phyloP scores from a whole-genome alignment of 331 rosid genomes.

The Malus hybrid region DNA sequence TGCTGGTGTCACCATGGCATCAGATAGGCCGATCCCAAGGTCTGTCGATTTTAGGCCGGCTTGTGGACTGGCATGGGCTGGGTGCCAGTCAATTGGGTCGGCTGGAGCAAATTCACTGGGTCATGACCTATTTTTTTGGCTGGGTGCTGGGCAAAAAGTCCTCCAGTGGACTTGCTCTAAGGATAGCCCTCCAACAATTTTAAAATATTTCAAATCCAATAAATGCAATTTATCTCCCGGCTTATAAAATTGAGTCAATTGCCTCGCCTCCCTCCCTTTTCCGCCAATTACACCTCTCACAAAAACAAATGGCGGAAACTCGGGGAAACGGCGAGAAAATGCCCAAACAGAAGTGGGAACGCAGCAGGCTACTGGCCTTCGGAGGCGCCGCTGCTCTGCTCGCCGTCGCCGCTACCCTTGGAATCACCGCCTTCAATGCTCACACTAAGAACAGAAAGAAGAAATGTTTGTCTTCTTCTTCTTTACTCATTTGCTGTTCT shows the following conservation, averaged over 20 bases:
- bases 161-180: too few species aligned
- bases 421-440: constrained; percentile 48
- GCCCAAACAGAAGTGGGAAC: constrained; percentile 33
- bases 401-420: constrained; percentile 61
- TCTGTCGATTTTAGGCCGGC: too few species aligned
- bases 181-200: neutral
- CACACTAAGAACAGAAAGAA: constrained; percentile 37
- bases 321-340: constrained; percentile 43
- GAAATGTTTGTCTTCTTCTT: constrained; percentile 36
- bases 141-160: too few species aligned
- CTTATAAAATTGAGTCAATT: constrained; percentile 6
- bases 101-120: too few species aligned
- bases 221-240: neutral
- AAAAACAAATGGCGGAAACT: constrained; percentile 50
- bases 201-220: neutral
- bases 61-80: too few species aligned
- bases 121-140: too few species aligned
- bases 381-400: constrained; percentile 84
- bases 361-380: constrained; percentile 34
- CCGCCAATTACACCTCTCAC: neutral
- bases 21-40: too few species aligned
- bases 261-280: neutral
- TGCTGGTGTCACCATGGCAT: too few species aligned
- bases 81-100: too few species aligned
- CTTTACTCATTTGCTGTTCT: neutral